Evolutionary conservation across 495 filamentous ascomycete species (phyloP).

Genomic region (Daldinia caldariorum): DNA sequence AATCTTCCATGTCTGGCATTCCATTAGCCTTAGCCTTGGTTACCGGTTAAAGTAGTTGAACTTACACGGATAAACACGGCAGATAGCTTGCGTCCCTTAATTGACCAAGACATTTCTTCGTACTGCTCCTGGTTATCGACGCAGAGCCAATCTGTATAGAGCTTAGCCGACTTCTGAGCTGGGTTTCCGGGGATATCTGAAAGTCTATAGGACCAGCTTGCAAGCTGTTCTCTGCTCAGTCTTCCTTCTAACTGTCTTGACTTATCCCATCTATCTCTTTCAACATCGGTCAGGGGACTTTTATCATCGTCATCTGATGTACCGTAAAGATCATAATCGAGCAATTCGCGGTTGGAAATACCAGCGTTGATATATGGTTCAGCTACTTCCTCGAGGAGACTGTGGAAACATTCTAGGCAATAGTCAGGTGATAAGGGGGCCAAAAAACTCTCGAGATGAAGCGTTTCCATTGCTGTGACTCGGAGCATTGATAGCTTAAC

Average conservation of each 20-base stretch:
- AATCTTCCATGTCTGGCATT: conserved; percentile 19
- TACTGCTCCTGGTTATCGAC: conserved; percentile 22
- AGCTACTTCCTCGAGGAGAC: conserved; percentile 19
- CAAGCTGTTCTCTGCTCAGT: conserved; percentile 13
- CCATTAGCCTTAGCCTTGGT: not conserved
- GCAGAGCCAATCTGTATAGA: conserved; percentile 11
- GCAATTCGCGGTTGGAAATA: not conserved
- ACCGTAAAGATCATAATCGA: not conserved
- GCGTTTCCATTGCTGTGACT: not conserved
- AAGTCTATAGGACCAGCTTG: conserved; percentile 28
- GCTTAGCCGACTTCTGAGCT: conserved; percentile 11
- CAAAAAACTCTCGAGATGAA: conserved; percentile 14
- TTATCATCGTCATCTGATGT: not conserved
- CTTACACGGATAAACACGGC: conserved; percentile 24
- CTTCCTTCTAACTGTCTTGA: not conserved
- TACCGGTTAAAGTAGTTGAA: not conserved
- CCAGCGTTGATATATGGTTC: conserved; percentile 9
- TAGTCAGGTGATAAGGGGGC: conserved; percentile 9
- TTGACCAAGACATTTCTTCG: conserved; percentile 12
- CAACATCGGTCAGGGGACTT: not conserved
- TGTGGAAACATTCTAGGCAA: conserved; percentile 9
- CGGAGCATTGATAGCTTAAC: conserved; percentile 29
- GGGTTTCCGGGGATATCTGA: conserved; percentile 13
- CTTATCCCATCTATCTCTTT: not conserved
- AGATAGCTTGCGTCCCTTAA: conserved; percentile 6